These are phyloP conservation scores for Dipodascus geniculatus DNA, from an alignment of 805 yeast species.

Conservation along the genomic window DNA sequence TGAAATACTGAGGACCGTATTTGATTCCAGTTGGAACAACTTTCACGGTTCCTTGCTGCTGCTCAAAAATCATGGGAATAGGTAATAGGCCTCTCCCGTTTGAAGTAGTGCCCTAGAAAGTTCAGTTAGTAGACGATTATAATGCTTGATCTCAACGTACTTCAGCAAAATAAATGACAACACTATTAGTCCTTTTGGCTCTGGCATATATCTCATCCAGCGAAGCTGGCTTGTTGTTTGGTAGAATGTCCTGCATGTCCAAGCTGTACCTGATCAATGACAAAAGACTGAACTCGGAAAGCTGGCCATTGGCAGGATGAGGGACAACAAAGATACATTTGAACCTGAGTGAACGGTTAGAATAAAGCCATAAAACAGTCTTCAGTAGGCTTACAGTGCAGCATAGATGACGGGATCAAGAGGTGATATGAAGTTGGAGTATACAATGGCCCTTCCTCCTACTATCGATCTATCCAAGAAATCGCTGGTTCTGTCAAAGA, in stretches of 20 bases:
- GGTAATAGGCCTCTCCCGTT: slow-evolving; percentile 71
- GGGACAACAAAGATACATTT: slow-evolving; percentile 32
- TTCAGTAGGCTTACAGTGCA: slow-evolving; percentile 11
- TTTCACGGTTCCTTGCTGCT: slow-evolving; percentile 8
- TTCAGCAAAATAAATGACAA: slow-evolving; percentile 53
- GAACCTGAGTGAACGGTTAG: slow-evolving; percentile 19
- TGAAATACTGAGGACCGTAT: slow-evolving; percentile 23
- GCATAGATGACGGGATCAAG: slow-evolving; percentile 37
- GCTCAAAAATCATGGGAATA: slow-evolving; percentile 27
- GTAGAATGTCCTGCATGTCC: background rate
- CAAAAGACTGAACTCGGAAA: slow-evolving; percentile 8
- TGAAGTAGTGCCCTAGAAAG: slow-evolving; percentile 46
- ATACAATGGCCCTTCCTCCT: slow-evolving; percentile 22
- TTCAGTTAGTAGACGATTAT: background rate
- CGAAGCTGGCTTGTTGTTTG: background rate
- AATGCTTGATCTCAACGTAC: slow-evolving; percentile 21
- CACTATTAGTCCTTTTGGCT: slow-evolving; percentile 29
- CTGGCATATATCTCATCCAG: slow-evolving; percentile 11
- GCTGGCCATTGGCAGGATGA: slow-evolving; percentile 23
- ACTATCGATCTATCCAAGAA: background rate
- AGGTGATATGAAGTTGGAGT: slow-evolving; percentile 51
- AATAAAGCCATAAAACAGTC: slow-evolving; percentile 4
- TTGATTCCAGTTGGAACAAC: slow-evolving; percentile 22
- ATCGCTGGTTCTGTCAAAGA: background rate
- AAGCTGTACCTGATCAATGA: slow-evolving; percentile 9